Evolutionary conservation across 176 grass and related monocot genomes (phyloP), one percentile per base, ranked within the genome.

Genomic region (Triticum urartu): DNA sequence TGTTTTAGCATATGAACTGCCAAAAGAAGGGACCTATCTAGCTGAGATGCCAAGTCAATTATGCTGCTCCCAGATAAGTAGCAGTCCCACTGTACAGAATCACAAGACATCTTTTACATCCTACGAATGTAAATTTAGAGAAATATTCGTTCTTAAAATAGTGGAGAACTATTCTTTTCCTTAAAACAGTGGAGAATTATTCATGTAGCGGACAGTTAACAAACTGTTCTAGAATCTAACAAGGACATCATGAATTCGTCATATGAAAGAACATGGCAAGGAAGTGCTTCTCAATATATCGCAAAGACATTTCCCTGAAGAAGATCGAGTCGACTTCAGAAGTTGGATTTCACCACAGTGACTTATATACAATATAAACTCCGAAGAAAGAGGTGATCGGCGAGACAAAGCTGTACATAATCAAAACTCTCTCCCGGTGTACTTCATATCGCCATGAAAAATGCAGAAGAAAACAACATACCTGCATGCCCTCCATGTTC

Each of bases 1-100:
- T 25, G 15, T 58, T 58, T 58, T 18, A 58, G 52, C 15, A 58
- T 2, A 58, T 58, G 52, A 76, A 56, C 26, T 54, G 25, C 30
- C 25, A 76, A 28, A 76, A 33, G 47, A 76, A 56, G 45, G 52
- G 25, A 76, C 52, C 47, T 30, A 76, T 56, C 17, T 54, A 76
- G 42, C 10, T 33, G 25, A 54, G 47, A 52, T 77, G 26, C 47
- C 73, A 77, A 26, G 47, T 77, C 26, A 77, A 56, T 54, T 54
- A 32, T 56, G 26, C 7, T 77, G 50, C 47, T 56, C 45, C 73
- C 7, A 76, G 45, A 76, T 76, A 76, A 76, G 45, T 76, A 76
- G 47, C 47, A 76, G 45, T 8, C 40, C 4, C 25, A 3, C 12
- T 75, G 25, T 28, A 30, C 9, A 30, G 39, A 18, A 26, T 50